These are phyloP conservation scores for Butyriboletus appendiculatus DNA, from an alignment of 1,284 basidiomycete genomes.

Conservation along the genomic window DNA sequence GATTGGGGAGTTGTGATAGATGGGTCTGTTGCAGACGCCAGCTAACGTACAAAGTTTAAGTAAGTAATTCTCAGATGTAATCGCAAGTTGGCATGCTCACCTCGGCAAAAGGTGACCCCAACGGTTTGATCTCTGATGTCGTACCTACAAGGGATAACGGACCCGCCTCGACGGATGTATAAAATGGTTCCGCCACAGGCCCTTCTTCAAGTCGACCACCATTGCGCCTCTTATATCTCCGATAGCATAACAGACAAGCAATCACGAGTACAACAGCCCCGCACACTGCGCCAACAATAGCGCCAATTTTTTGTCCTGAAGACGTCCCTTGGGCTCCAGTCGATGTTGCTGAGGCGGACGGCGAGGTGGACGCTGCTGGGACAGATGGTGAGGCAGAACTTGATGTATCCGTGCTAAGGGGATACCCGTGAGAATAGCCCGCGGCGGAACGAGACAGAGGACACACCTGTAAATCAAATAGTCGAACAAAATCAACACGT, in stretches of 20 bases:
- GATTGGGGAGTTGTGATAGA: not conserved
- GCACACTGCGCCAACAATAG: constrained; percentile 7
- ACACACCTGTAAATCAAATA: constrained; percentile 20
- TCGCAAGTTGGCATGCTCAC: not conserved
- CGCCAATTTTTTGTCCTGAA: not conserved
- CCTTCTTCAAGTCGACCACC: too few species aligned
- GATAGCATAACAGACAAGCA: constrained; percentile 1
- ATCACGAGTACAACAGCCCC: not conserved
- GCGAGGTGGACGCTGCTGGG: not conserved
- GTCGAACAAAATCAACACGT: constrained; percentile 16
- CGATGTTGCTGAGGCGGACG: not conserved
- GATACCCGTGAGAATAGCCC: not conserved
- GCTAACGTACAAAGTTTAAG: not conserved
- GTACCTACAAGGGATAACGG: too few species aligned
- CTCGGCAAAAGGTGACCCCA: not conserved
- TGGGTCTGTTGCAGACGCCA: not conserved
- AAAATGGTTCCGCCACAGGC: not conserved
- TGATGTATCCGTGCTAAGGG: constrained; percentile 4
- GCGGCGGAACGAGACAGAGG: not conserved
- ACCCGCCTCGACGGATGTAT: not conserved
- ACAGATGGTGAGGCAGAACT: not conserved
- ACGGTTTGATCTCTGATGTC: not conserved
- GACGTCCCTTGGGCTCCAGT: not conserved
- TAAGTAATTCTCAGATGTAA: not conserved
- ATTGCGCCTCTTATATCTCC: not conserved